Evolutionary conservation across 805 yeast species (phyloP).

Genomic region (Kregervanrija delftensis): DNA sequence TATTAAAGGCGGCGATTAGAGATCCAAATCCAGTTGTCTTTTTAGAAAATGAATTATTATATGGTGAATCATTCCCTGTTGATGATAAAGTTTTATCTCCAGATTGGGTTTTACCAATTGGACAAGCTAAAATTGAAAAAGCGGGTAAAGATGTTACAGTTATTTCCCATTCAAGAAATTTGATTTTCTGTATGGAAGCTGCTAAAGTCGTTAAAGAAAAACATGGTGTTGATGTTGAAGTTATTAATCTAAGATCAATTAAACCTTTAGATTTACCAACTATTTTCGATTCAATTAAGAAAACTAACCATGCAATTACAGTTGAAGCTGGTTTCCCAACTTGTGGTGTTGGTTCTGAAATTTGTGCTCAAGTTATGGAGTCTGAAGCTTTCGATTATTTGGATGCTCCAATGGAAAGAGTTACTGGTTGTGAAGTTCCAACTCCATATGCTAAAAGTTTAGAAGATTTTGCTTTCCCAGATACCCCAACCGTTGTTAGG

Average conservation of each 20-base stretch:
- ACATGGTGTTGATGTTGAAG: slow-evolving; percentile 87
- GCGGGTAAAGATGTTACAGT: slow-evolving; percentile 88
- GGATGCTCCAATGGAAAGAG: slow-evolving; percentile 98
- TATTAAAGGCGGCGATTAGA: slow-evolving; percentile 92
- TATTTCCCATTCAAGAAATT: slow-evolving; percentile 89
- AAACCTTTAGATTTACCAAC: slow-evolving; percentile 92
- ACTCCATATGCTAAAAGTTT: slow-evolving; percentile 95
- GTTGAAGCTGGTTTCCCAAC: slow-evolving; percentile 98
- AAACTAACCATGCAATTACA: slow-evolving; percentile 92
- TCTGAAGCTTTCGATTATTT: slow-evolving; percentile 96
- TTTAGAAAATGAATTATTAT: slow-evolving; percentile 91
- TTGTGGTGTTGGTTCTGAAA: slow-evolving; percentile 98
- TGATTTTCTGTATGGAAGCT: slow-evolving; percentile 78
- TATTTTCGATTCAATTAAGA: slow-evolving; percentile 81
- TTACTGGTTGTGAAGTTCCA: slow-evolving; percentile 99
- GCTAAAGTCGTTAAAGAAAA: slow-evolving; percentile 81
- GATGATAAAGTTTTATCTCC: slow-evolving; percentile 83
- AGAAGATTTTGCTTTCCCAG: slow-evolving; percentile 99
- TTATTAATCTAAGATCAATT: slow-evolving; percentile 90
- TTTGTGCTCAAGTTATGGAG: slow-evolving; percentile 96
- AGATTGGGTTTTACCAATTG: slow-evolving; percentile 88
- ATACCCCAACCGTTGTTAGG: slow-evolving; percentile 80
- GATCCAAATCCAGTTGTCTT: slow-evolving; percentile 98
- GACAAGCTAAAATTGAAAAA: slow-evolving; percentile 91
- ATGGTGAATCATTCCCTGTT: slow-evolving; percentile 87